Evolutionary conservation across 192 early-diverging fungal species (phyloP), one percentile per base, ranked within the genome.

Genomic region (Rhizophagus sp.): DNA sequence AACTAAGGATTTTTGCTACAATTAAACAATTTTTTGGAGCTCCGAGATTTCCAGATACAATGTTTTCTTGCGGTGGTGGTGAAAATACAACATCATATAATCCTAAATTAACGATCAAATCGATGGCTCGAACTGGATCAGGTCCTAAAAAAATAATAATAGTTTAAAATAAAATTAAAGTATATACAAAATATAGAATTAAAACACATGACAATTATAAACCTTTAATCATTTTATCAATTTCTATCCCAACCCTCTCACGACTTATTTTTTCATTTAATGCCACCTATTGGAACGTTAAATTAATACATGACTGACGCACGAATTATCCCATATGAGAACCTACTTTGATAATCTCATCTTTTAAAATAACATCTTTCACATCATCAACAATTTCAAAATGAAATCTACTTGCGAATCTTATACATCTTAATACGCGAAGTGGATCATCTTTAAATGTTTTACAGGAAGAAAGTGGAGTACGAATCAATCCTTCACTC

Each of bases 371-470:
- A 2, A 94, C 93, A 12, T 83, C 76, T 8, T 84, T 76, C 27
- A 97, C 92, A 24, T 90, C 90, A 22, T 88, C 86, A 4, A 92
- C 92, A 30, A 99, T 90, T 19, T 74, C 52, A 80, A 94, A 99
- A 27, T 86, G 84, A 81, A 98, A 99, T 47, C 97, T 87, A 72
- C 93, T 91, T n/a, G 97, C 96, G 84, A 99, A 99, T 30, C 98
- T 90, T 62, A 99, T 90, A 24, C 96, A 96, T 0, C 98, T 93
- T 65, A 99, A 85, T 2, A 99, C 92, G 9, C 98, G 94, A 27
- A 99, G 80, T 17, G 98, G 98, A 81, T 99, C 98, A 80, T 99
- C 97, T 33, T 88, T 81, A 81, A 99, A 98, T 1, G 98, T 99
- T 77, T 95, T 91, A 61, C 87, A 88, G 0, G 98, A 90, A 12